Conservation (phyloP, 1,284 basidiomycete genomes). For the Salmacisia buchloeana region DNA sequence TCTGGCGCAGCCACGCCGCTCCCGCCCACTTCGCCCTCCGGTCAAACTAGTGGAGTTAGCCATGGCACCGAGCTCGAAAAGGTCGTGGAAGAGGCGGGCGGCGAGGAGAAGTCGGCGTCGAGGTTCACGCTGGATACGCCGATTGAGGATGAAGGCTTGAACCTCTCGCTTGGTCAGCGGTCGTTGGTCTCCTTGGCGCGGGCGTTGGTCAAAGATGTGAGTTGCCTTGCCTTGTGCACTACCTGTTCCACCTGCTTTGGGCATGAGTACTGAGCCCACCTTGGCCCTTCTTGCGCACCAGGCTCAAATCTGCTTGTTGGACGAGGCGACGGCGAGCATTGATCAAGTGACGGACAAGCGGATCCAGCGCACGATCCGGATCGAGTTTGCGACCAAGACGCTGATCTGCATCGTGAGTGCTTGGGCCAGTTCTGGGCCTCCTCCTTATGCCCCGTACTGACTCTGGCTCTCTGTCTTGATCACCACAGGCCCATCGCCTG, state of each 20-base stretch:
- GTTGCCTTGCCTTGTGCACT: too few relatives aligned
- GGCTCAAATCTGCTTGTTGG: constrained; percentile 45
- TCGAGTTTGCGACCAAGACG: constrained; percentile 72
- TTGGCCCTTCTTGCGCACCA: not conserved
- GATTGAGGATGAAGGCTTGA: constrained; percentile 48
- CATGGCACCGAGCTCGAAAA: constrained; percentile 17
- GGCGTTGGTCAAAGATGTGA: constrained; percentile 44
- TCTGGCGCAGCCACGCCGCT: not conserved
- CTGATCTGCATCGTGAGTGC: constrained; percentile 61
- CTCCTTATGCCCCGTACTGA: too few relatives aligned
- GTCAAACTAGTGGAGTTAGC: too few relatives aligned
- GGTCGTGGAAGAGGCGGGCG: constrained; percentile 20
- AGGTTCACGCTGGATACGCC: constrained; percentile 45
- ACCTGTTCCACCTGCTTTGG: too few relatives aligned
- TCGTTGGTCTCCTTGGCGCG: constrained; percentile 50
- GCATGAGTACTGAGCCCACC: not conserved
- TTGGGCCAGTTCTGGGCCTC: not conserved
- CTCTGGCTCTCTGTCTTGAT: not conserved
- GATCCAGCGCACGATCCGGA: constrained; percentile 77
- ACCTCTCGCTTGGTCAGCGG: constrained; percentile 49
- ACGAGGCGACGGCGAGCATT: constrained; percentile 73
- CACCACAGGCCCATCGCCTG: constrained; percentile 58
- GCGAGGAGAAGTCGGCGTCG: constrained; percentile 26
- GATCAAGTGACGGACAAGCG: constrained; percentile 73
- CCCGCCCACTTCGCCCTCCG: too few relatives aligned